Evolutionary conservation across 2,329 filamentous ascomycete genomes (phyloP), one percentile per base, ranked within the genome.

Genomic region (Cryphonectria parasitica): DNA sequence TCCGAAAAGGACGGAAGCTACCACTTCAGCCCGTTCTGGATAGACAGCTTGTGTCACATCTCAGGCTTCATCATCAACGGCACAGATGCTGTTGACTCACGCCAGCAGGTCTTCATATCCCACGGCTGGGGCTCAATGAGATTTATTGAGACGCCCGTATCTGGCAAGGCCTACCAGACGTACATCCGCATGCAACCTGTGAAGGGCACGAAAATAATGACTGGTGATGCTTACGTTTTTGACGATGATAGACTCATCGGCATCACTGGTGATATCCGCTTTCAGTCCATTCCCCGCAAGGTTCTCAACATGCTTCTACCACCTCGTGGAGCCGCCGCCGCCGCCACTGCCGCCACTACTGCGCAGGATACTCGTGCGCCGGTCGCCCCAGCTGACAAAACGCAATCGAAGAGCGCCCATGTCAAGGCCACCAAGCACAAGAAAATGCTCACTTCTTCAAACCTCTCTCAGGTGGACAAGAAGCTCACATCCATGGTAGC

Each of bases 221-320:
- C 83, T 41, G 87, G 87, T 60, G 85, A 89, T 73, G 85, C 84
- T 13, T 87, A 87, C 72, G 78, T 88, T 73, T 87, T 88, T 69
- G 84, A 88, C 36, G 83, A 83, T 54, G 84, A 86, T 45, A 80
- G 77, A 67, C 80, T 87, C 52, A 83, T 87, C 58, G 85, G 83
- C 58, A 76, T 86, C 11, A 77, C 79, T 45, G 81, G 84, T 66
- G 88, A 90, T 65, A 84, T 92, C 74, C 89, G 89, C 79, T 92
- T 92, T 83, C 87, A 89, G 77, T 84, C 87, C 74, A 90, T 91
- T 68, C 89, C 90, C 49, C 89, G 90, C 75, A 87, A 87, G 75
- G 83, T 90, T 34, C 83, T 92, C 72, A 90, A 91, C 82, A 86
- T 89, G 75, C 86, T 92, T 78, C 81, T 92, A 73, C 90, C 90